phyloP scores from a whole-genome alignment of 2,329 filamentous ascomycete genomes.

The Atkinsonella hypoxylon region DNA sequence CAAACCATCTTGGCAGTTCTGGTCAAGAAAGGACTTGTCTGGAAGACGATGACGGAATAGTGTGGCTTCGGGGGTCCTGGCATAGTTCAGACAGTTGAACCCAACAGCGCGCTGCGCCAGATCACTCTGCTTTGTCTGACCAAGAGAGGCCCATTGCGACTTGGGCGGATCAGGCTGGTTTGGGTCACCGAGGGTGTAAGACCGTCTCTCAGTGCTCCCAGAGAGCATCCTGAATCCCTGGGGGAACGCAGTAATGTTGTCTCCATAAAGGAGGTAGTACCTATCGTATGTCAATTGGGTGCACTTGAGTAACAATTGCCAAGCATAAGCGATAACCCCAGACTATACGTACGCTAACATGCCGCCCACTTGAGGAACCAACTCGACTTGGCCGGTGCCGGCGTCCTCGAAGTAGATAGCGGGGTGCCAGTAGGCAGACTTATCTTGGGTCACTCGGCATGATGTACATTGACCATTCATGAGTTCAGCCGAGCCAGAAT shows the following conservation, averaged over 20 bases:
- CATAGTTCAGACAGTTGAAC: constrained; percentile 92
- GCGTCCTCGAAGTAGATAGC: constrained; percentile 63
- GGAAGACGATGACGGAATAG: constrained; percentile 75
- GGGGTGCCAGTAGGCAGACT: constrained; percentile 82
- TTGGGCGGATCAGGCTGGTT: constrained; percentile 52
- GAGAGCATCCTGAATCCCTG: constrained; percentile 71
- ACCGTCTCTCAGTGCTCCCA: constrained; percentile 55
- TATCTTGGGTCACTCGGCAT: constrained; percentile 68
- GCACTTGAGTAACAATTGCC: too few relatives aligned
- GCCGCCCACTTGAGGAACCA: constrained; percentile 65
- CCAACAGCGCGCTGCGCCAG: constrained; percentile 74
- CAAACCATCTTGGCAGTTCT: constrained; percentile 69
- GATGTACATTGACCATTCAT: constrained; percentile 59
- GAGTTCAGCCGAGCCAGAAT: constrained; percentile 46
- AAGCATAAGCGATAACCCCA: too few relatives aligned
- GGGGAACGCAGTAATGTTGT: constrained; percentile 63
- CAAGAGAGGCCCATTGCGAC: constrained; percentile 54
- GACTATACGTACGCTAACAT: constrained; percentile 63
- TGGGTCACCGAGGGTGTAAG: constrained; percentile 58
- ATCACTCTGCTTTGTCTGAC: constrained; percentile 53
- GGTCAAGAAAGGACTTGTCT: constrained; percentile 66
- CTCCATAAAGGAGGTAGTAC: constrained; percentile 69
- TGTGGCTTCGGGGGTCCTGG: constrained; percentile 51
- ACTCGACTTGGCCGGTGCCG: constrained; percentile 49
- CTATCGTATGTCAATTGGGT: constrained; percentile 25